Percentiles rank a stretch among this genome's conserved stretches.
Conservation (phyloP, 805 yeast species). For the Osmozyma mogii region DNA sequence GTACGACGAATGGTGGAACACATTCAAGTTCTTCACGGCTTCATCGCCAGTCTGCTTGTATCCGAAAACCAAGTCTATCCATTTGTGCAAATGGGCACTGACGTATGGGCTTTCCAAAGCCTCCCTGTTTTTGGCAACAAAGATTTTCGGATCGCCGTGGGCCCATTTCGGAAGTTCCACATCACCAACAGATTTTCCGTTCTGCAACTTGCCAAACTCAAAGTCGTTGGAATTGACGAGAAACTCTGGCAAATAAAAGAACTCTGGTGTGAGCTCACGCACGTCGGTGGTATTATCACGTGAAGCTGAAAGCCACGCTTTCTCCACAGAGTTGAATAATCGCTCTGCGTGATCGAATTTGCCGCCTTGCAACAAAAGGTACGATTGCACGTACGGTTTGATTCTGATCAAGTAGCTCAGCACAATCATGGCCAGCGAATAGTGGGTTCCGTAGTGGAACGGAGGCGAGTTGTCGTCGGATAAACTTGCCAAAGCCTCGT, state of each 20-base stretch:
- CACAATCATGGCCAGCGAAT: conserved; percentile 90
- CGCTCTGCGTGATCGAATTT: conserved; percentile 86
- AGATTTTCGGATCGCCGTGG: conserved; percentile 62
- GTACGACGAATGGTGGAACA: conserved; percentile 78
- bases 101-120: conserved; percentile 82
- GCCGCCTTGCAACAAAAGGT: conserved; percentile 75
- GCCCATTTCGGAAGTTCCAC: conserved; percentile 84
- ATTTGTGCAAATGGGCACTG: conserved; percentile 62
- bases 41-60: conserved; percentile 65
- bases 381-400: conserved; percentile 76
- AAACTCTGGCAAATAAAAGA: conserved; percentile 76
- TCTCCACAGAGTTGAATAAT: conserved; percentile 62
- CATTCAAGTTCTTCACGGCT: conserved; percentile 62
- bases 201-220: conserved; percentile 65
- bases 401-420: conserved; percentile 70
- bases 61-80: conserved; percentile 87
- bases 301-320: conserved; percentile 78
- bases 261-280: conserved; percentile 81
- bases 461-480: conserved; percentile 57
- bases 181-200: conserved; percentile 48
- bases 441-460: conserved; percentile 89
- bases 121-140: conserved; percentile 67
- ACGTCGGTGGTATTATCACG: conserved; percentile 80
- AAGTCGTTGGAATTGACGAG: conserved; percentile 56
- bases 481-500: conserved; percentile 58